Percentiles rank a stretch among this genome's conserved stretches.
Evolutionary conservation across 78 protist species (phyloP).

Genomic region (Anaeramoeba flamelloides): DNA sequence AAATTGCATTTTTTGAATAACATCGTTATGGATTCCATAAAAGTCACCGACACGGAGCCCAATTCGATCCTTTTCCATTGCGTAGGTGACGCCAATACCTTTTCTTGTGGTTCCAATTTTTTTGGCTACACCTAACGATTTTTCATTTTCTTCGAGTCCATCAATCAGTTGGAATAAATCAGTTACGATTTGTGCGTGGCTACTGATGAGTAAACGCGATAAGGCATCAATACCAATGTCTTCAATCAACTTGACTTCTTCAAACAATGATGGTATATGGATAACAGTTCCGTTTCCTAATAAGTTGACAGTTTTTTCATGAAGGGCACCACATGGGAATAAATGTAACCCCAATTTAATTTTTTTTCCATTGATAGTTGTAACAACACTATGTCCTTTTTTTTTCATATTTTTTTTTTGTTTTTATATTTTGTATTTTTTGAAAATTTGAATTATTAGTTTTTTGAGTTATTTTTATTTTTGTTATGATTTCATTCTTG

Average conservation of each 20-base stretch:
- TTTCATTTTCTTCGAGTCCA: not conserved
- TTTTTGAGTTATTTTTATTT: no score
- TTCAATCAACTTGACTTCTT: not conserved
- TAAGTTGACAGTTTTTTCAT: not conserved
- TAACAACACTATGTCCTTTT: no score
- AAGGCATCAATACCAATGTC: no score
- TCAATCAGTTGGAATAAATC: not conserved
- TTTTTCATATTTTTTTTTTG: no score
- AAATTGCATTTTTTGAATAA: no score
- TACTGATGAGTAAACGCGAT: not conserved
- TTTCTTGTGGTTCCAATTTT: not conserved
- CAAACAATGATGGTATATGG: not conserved
- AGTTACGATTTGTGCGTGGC: not conserved
- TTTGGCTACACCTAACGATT: not conserved
- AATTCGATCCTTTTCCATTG: no score
- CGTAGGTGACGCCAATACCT: not conserved
- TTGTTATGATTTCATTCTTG: no score
- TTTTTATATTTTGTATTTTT: no score
- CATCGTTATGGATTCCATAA: no score
- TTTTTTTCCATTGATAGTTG: not conserved
- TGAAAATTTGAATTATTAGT: no score
- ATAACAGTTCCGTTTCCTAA: not conserved
- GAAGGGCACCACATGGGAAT: not conserved
- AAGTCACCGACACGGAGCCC: no score
- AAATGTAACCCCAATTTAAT: not conserved